Evolutionary conservation across 768 basidiomycete genomes (phyloP).

Genomic region (Suillus americanus): DNA sequence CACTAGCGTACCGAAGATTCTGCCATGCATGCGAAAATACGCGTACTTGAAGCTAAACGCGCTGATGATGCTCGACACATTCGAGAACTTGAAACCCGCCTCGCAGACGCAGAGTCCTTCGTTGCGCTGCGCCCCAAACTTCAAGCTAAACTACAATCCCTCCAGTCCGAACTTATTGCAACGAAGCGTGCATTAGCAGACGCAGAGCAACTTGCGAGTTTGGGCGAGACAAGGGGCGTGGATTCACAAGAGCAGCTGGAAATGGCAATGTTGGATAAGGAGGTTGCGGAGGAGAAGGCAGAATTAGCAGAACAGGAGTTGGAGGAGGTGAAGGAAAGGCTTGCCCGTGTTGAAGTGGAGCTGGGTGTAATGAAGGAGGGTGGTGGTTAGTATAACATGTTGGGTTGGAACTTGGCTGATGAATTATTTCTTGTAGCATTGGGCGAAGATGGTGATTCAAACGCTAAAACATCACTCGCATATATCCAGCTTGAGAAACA

Average conservation of each 20-base stretch:
- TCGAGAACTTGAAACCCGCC: slow-evolving; percentile 81
- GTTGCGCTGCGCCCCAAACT: slow-evolving; percentile 86
- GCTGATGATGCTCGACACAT: slow-evolving; percentile 84
- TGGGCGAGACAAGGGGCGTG: slow-evolving; percentile 66
- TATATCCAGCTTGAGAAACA: slow-evolving; percentile 94
- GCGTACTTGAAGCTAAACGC: slow-evolving; percentile 84
- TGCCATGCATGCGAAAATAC: slow-evolving; percentile 68
- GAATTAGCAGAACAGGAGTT: slow-evolving; percentile 78
- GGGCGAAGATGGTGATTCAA: slow-evolving; percentile 32
- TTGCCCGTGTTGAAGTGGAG: slow-evolving; percentile 83
- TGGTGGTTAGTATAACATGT: slow-evolving; percentile 24
- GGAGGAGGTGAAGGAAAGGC: slow-evolving; percentile 73
- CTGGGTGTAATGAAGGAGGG: slow-evolving; percentile 73
- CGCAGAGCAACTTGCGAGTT: slow-evolving; percentile 66
- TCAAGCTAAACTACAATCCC: slow-evolving; percentile 80
- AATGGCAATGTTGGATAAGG: slow-evolving; percentile 93
- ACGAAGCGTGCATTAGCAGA: slow-evolving; percentile 79
- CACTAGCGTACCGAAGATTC: slow-evolving; percentile 35
- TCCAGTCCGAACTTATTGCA: slow-evolving; percentile 77
- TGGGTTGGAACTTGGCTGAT: slow-evolving; percentile 9
- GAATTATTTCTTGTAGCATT: slow-evolving; percentile 9
- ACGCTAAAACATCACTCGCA: slow-evolving; percentile 57
- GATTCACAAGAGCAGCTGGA: slow-evolving; percentile 91
- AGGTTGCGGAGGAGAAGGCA: slow-evolving; percentile 91
- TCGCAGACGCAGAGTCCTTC: slow-evolving; percentile 82